Evolutionary conservation across 1,139 yeast genomes (phyloP).

Genomic region (Protomyces gravidus): DNA sequence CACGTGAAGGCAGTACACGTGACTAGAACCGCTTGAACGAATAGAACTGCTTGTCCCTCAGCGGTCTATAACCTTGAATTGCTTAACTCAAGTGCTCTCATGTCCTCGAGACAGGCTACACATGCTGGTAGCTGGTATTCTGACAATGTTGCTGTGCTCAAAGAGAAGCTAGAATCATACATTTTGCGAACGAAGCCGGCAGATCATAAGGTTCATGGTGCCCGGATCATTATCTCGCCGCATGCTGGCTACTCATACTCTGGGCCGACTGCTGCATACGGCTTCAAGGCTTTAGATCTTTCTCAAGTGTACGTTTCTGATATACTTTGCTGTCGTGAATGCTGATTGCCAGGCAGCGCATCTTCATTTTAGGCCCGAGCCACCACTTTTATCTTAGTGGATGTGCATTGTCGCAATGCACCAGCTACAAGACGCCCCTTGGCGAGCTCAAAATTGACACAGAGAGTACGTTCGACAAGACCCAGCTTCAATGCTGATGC

Average conservation of each 20-base stretch:
- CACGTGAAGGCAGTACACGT: too few species aligned
- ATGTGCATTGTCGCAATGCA: slow-evolving; percentile 56
- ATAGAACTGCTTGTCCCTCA: neutral
- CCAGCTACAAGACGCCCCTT: slow-evolving; percentile 69
- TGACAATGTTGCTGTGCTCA: slow-evolving; percentile 46
- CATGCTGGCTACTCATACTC: slow-evolving; percentile 93
- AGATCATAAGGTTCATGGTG: slow-evolving; percentile 37
- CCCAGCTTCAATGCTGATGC: slow-evolving; percentile 1
- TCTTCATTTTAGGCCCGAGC: slow-evolving; percentile 86
- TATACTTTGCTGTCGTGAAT: too few species aligned
- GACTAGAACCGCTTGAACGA: too few species aligned
- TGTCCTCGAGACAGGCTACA: slow-evolving; percentile 56
- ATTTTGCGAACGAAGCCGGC: slow-evolving; percentile 38
- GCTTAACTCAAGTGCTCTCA: slow-evolving; percentile 24
- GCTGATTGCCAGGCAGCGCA: slow-evolving; percentile 47
- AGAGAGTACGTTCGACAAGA: slow-evolving; percentile 37
- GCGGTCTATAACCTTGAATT: too few species aligned
- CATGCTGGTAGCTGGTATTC: slow-evolving; percentile 92
- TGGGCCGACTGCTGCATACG: slow-evolving; percentile 70
- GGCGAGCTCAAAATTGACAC: slow-evolving; percentile 69
- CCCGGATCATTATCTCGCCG: slow-evolving; percentile 35
- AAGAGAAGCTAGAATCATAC: slow-evolving; percentile 50
- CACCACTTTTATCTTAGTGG: slow-evolving; percentile 79
- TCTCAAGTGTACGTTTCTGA: slow-evolving; percentile 41
- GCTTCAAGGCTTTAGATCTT: slow-evolving; percentile 69